Evolutionary conservation across 2,329 filamentous ascomycete genomes (phyloP), one percentile per base, ranked within the genome.

Genomic region (Fusarium vanettenii): DNA sequence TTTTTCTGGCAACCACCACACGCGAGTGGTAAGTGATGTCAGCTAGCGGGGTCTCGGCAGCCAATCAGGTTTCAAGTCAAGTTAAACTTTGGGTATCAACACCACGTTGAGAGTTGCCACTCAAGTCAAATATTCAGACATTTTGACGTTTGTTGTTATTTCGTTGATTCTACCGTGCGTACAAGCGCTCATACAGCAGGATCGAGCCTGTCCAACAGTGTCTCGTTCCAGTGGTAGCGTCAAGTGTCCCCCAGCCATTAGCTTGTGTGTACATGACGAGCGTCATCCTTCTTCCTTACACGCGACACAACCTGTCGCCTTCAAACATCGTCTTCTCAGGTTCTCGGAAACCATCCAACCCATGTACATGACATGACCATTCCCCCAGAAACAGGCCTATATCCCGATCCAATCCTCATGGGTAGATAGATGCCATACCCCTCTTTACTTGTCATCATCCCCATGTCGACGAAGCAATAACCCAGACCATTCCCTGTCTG

Each of bases 11-110:
- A 68, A 41, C 74, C 70, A 69, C 69, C 60, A 43, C 62, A 71
- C 6, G 4, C 48, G 25, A 52, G 48, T 52, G 48, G 48, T 29
- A 65, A 77, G 79, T 81, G 81, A 82, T 82, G 80, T 83, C 81
- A 82, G 78, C 71, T 70, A 59, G 61, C 56, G 37, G 55, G 45
- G 33, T 57, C 66, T 56, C 16, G 6, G 10, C 16, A 33, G 29
- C 72, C 72, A 74, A 74, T 74, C 55, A 75, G 22, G 35, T 18
- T 55, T 61, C 48, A 61, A 10, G 41, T 16, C n/a, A 22, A 13
- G 16, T 45, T 35, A 33, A 22, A 18, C 3, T 59, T 56, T 64
- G 48, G 48, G 35, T 57, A 57, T 64, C 48, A 57, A 57, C 22
- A 52, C 25, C 45, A 39, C n/a, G 33, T 25, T 10, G 25, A 37